These are phyloP conservation scores for Fusarium secorum DNA, from an alignment of 2,329 filamentous ascomycete species.

Conservation along the genomic window DNA sequence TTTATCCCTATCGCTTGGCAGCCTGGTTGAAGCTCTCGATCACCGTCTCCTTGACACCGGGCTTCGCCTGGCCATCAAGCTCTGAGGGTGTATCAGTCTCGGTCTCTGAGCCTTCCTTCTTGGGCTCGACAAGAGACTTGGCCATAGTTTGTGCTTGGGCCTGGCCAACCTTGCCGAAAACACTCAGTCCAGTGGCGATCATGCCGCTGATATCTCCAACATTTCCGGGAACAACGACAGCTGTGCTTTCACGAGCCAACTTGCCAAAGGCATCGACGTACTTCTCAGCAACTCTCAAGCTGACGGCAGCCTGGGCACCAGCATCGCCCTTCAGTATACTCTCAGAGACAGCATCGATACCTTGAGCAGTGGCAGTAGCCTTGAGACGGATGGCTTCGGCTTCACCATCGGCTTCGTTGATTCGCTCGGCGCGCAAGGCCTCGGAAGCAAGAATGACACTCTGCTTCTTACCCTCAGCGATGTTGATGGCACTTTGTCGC, in stretches of 20 bases:
- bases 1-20: slow-evolving; percentile 41
- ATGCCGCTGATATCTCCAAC: slow-evolving; percentile 95
- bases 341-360: slow-evolving; percentile 85
- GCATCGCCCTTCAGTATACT: slow-evolving; percentile 77
- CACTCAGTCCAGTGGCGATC: slow-evolving; percentile 94
- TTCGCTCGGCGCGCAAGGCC: slow-evolving; percentile 86
- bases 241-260: slow-evolving; percentile 93
- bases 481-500: slow-evolving; percentile 97
- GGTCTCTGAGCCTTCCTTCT: slow-evolving; percentile 23
- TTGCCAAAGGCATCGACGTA: slow-evolving; percentile 96
- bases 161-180: slow-evolving; percentile 92
- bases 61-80: slow-evolving; percentile 22
- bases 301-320: slow-evolving; percentile 83
- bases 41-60: slow-evolving; percentile 50
- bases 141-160: slow-evolving; percentile 75
- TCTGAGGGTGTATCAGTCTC: slow-evolving; percentile 26
- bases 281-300: slow-evolving; percentile 91
- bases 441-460: slow-evolving; percentile 95
- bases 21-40: slow-evolving; percentile 52
- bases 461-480: slow-evolving; percentile 97
- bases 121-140: slow-evolving; percentile 56
- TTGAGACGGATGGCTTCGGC: slow-evolving; percentile 90
- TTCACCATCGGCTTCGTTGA: slow-evolving; percentile 92
- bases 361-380: slow-evolving; percentile 83
- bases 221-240: slow-evolving; percentile 94